Base-by-base conservation (phyloP, 805 yeast genomes). In the Candida arabinofermentans region DNA sequence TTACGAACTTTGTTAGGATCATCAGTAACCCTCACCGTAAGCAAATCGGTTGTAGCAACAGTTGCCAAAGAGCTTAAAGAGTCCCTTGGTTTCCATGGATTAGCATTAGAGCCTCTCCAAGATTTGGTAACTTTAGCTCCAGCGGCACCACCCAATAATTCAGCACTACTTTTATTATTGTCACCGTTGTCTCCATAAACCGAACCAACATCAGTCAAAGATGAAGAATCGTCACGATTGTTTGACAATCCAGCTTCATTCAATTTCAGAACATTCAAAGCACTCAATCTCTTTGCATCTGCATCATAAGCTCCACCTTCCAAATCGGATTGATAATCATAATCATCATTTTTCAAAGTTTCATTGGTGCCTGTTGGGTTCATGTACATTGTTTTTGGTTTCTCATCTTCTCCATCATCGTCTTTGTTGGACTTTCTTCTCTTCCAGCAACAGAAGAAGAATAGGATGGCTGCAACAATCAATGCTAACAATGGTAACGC, bases 41-140 rank as follows among this genome's bases (percentile, higher is more conserved):
- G 73, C 36, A 89, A 72, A 58, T 87, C 91, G 38, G 83, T 86
- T 1, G 96, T 87, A 24, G 90, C 81, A 26, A 90, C 90, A 0
- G 96, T 88, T 22, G 88, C 89, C 43, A 84, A 55, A 0, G 96
- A 86, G 29, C 74, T 75, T 42, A 78, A 70, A 8, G 95, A 83
- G 27, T 76, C 80, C 58, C 91, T 76, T 35, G 76, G 69, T 48
- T 70, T 67, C 69, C 72, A 66, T 27, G 59, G 51, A 19, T 32
- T 32, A 32, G 58, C 59, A 21, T 59, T 53, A 5, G 68, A 64
- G 47, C 62, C 66, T 54, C 89, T 69, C 90, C 90, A 83, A 5
- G 83, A 82, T 54, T 65, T 74, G 55, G 74, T 68, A 52, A 70
- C 61, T n/a, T 58, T 58, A 8, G 53, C 51, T 19, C 38, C 41